Base-by-base conservation (phyloP, 1,284 basidiomycete genomes). In the Apiotrichum domesticum region DNA sequence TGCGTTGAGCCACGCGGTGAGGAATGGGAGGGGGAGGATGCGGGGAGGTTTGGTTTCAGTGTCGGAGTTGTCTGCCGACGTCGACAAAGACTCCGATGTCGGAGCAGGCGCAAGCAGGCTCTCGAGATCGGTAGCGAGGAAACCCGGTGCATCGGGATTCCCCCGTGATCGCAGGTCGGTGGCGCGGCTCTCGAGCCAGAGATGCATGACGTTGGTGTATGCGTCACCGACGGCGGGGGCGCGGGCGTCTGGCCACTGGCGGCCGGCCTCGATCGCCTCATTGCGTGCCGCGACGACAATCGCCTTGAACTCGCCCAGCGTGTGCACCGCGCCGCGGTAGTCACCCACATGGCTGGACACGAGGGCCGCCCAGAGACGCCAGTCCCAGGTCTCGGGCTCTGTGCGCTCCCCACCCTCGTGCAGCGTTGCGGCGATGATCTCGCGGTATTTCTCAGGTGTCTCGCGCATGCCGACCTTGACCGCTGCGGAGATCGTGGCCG, bases 1-100 rank as follows among this genome's bases (percentile, higher is more conserved):
- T 14, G 66, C 65, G 21, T 56, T 62, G 52, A 67, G 54, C 68
- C 68, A 69, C 4, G 52, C 51, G 32, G 56, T 65, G 29, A 65
- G 29, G 46, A 69, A 69, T 10, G 37, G 41, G 7, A 54, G 29
- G 6, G 54, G 51, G 0, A 64, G 53, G 6, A 29, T 21, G 7
- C 47, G 35, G 34, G 34, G n/a, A 21, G 21, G 21, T 21, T 21
- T 21, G 21, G 21, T 21, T 21, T 21, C 21, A 21, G 21, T 21
- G 21, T 21, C 21, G 21, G 21, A 21, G 21, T 21, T 21, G 21
- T 21, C 21, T 21, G 21, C 21, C 10, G 35, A n/a, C 1, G 14
- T 5, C 7, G 10, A 4, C 14, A 10, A 14, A 4, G 7, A 14
- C 3, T n/a, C 14, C 5, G 35, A 35, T 4, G 34, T 29, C 6